These are phyloP conservation scores for Sparassis latifolia DNA, from an alignment of 1,284 basidiomycete species.

Conservation along the genomic window DNA sequence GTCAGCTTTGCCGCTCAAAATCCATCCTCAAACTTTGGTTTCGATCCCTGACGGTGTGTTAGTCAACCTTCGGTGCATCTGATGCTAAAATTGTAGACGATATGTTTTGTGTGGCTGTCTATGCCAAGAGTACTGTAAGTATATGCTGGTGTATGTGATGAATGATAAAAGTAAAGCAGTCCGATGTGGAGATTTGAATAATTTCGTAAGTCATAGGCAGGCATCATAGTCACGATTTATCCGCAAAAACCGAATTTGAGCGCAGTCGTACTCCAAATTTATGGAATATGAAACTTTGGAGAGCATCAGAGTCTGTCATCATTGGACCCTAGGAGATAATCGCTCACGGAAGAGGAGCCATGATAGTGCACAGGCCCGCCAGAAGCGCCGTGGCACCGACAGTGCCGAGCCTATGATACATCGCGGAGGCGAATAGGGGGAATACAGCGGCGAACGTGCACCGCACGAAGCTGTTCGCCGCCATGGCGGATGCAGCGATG, in stretches of 20 bases:
- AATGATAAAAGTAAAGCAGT: too few relatives aligned
- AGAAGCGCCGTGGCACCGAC: slow-evolving; percentile 75
- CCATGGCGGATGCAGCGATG: slow-evolving; percentile 74
- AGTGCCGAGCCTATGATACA: slow-evolving; percentile 57
- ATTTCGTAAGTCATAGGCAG: too few relatives aligned
- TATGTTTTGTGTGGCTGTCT: too few relatives aligned
- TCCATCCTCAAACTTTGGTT: too few relatives aligned
- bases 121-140: too few relatives aligned
- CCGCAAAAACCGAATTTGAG: slow-evolving; percentile 30
- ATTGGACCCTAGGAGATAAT: background rate
- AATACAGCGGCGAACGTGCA: slow-evolving; percentile 66
- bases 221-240: background rate
- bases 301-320: background rate
- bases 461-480: slow-evolving; percentile 63
- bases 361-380: slow-evolving; percentile 60
- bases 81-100: too few relatives aligned
- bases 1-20: too few relatives aligned
- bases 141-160: too few relatives aligned
- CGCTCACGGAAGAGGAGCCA: slow-evolving; percentile 67
- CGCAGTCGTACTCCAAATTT: slow-evolving; percentile 34
- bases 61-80: too few relatives aligned
- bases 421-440: slow-evolving; percentile 59
- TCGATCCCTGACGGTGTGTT: too few relatives aligned
- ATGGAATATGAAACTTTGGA: slow-evolving; percentile 33
- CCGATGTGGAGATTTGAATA: too few relatives aligned